Evolutionary conservation across 2,329 filamentous ascomycete species (phyloP), one percentile per base, ranked within the genome.

Genomic region (Camillea tinctor): DNA sequence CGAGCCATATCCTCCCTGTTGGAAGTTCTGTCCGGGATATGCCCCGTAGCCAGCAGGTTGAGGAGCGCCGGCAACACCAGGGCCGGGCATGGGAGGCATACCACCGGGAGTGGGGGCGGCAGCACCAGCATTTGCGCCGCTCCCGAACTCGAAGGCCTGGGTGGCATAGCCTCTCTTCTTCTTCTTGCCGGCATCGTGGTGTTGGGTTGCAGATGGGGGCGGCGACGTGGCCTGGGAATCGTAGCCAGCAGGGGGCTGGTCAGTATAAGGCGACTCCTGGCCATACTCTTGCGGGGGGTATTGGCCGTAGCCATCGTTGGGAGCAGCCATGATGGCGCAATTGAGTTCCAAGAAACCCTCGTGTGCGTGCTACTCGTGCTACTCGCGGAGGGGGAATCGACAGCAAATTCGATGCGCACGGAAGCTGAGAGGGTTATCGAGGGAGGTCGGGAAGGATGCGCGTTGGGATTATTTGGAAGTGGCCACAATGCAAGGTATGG

Each of bases 161-260:
- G 92, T 92, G 57, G 95, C 95, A 80, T 98, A 98, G 59, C 91
- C 89, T 81, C 93, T 86, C 85, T 96, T 97, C 86, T 97, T 97
- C 81, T 93, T 93, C 76, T 85, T 88, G 64, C 79, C 82, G 52
- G 80, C 79, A 50, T 81, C 81, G 36, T 44, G 26, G 76, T 71
- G 50, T 66, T 72, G 59, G 69, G 69, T 40, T 68, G 69, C 64
- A 11, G 71, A 64, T 48, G 69, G 71, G 3, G 73, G 75, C 9
- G 76, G 70, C 11, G 73, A 71, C 50, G 75, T 75, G 51, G 74
- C 65, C 57, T 78, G 75, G 55, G 68, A 72, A 59, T 78, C 78
- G 68, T 76, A 77, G 40, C 62, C 73, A 52, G 69, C 69, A 59
- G 70, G 63, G 50, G 70, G 68, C 52, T 77, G 76, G 59, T 77